Base-by-base conservation (phyloP, 495 filamentous ascomycete genomes). In the Xylaria flabelliformis region DNA sequence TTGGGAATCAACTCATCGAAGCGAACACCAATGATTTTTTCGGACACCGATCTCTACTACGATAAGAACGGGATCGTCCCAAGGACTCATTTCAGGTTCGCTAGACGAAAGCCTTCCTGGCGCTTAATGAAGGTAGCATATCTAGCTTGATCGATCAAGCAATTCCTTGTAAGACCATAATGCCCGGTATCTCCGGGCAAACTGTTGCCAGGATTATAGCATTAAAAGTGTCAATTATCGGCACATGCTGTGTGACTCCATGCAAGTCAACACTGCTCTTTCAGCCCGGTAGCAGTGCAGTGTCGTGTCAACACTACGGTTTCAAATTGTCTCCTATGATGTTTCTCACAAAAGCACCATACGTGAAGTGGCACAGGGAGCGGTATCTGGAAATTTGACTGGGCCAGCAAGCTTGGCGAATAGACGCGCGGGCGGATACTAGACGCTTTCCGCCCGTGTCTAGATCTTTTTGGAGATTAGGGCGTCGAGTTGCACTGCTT, bases 31-130 rank as follows among this genome's bases (percentile, higher is more conserved):
- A 61, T 32, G 0, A 1, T 66, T 55, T 64, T 69, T 64, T 71
- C 69, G 69, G 69, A 64, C 42, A 64, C 69, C 69, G 69, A 64
- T 44, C 29, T 36, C 41, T 71, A 26, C 58, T 32, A 58, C n/a
- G 42, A 64, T 32, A 42, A 19, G 55, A 48, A 46, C 58, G 13
- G 29, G 58, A 69, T 48, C 24, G 29, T 29, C 29, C 42, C 32
- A 42, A 64, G 21, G 56, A 36, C 53, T 70, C 59, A 64, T 64
- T 56, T 71, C 51, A n/a, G n/a, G 5, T 64, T 64, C 56, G 59
- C 59, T 71, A 21, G 69, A 71, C 59, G 59, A 71, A 71, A 53
- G 41, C 36, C 44, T 64, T 19, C 69, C 32, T 36, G 46, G 46
- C 66, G 56, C 42, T 67, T 56, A 36, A 24, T 56, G 50, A 8